Evolutionary conservation across 768 basidiomycete species (phyloP).

Genomic region (Suillus tomentosus): DNA sequence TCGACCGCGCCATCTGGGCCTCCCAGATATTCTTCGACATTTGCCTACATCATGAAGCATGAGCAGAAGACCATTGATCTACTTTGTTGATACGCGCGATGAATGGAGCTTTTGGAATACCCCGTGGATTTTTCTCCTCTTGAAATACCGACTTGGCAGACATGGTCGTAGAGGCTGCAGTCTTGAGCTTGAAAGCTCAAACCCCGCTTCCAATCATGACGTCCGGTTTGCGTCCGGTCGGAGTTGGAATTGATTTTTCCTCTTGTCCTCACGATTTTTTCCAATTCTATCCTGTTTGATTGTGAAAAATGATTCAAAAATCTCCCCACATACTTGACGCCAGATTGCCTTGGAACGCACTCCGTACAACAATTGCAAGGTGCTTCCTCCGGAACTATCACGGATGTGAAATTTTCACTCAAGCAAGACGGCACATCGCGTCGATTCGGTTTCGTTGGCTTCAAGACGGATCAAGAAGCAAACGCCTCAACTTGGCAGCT

Average conservation of each 20-base stretch:
- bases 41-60: conserved; percentile 50
- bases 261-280: neutral
- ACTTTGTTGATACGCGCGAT: conserved; percentile 60
- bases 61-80: conserved; percentile 6
- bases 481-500: conserved; percentile 44
- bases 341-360: conserved; percentile 63
- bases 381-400: conserved; percentile 71
- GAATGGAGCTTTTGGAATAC: conserved; percentile 95
- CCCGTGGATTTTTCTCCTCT: conserved; percentile 76
- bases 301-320: too few species aligned
- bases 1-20: conserved; percentile 80
- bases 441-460: conserved; percentile 92
- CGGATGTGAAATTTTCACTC: conserved; percentile 81
- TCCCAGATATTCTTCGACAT: conserved; percentile 86
- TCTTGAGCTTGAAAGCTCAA: neutral
- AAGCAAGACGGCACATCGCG: conserved; percentile 79
- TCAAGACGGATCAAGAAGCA: conserved; percentile 79
- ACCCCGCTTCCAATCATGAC: too few species aligned
- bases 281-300: conserved; percentile 78
- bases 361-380: conserved; percentile 53
- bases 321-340: conserved; percentile 67
- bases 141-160: conserved; percentile 32
- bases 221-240: too few species aligned
- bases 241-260: too few species aligned
- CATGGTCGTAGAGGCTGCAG: conserved; percentile 18